These are phyloP conservation scores for Periconia macrospinosa DNA, from an alignment of 2,329 filamentous ascomycete genomes.

Conservation along the genomic window DNA sequence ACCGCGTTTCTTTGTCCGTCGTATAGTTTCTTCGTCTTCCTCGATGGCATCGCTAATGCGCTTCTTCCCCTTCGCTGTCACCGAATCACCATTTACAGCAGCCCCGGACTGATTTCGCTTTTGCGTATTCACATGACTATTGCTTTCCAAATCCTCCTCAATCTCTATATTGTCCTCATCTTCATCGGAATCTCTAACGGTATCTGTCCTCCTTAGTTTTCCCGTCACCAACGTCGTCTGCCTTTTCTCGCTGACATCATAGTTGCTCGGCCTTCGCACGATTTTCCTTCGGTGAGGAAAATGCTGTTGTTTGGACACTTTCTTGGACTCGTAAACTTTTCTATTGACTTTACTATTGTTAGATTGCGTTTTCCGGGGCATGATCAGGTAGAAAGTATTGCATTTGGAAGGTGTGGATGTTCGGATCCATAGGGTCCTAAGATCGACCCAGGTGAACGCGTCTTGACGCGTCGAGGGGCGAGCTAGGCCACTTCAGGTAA, in stretches of 20 bases:
- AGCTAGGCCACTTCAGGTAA: background rate
- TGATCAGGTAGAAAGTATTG: slow-evolving; percentile 10
- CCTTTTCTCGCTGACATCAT: slow-evolving; percentile 18
- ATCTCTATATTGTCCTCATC: slow-evolving; percentile 3
- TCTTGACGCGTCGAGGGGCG: slow-evolving; percentile 29
- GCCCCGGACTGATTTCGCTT: background rate
- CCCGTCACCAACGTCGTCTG: slow-evolving; percentile 35
- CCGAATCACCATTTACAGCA: background rate
- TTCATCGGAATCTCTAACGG: slow-evolving; percentile 17
- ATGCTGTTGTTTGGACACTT: slow-evolving; percentile 27
- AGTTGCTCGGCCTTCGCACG: slow-evolving; percentile 21
- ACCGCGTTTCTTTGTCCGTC: slow-evolving; percentile 21
- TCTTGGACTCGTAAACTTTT: slow-evolving; percentile 37
- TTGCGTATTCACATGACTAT: background rate
- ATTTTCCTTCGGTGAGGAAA: slow-evolving; percentile 33
- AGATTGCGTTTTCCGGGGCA: slow-evolving; percentile 32
- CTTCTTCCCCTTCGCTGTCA: slow-evolving; percentile 18
- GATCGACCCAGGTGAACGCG: background rate
- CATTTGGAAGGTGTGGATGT: background rate
- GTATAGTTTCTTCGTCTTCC: slow-evolving; percentile 8
- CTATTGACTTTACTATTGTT: slow-evolving; percentile 26
- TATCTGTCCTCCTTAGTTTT: slow-evolving; percentile 19
- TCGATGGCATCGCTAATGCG: slow-evolving; percentile 10
- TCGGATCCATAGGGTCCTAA: background rate
- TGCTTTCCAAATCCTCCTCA: slow-evolving; percentile 11